A percentile compares a stretch with the other conserved stretches of the same genome.
phyloP scores from a whole-genome alignment of 176 grass and related monocot species.

The Aechmea fasciata region DNA sequence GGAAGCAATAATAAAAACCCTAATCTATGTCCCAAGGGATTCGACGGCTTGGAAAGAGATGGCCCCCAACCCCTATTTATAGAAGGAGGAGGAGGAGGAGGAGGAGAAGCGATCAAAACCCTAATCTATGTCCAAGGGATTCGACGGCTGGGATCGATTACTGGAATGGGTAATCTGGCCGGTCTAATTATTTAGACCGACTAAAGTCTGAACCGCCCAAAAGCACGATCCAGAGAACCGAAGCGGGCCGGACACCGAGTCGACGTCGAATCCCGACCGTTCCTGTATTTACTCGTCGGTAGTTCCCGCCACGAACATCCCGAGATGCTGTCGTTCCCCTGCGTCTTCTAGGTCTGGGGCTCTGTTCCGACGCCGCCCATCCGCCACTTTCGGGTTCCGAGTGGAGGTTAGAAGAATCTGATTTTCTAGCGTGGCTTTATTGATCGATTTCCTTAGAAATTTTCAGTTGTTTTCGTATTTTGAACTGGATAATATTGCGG shows the following conservation, averaged over 20 bases:
- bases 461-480: too few species aligned
- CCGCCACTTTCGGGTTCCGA: neutral
- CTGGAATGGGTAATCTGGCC: neutral
- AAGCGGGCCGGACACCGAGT: too few species aligned
- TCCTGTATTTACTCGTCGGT: too few species aligned
- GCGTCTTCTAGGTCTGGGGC: neutral
- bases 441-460: too few species aligned
- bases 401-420: neutral
- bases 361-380: neutral
- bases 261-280: too few species aligned
- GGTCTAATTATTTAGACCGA: neutral
- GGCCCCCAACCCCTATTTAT: neutral
- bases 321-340: neutral
- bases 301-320: neutral
- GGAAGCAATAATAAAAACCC: too few species aligned
- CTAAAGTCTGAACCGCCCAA: neutral
- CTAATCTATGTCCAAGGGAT: neutral
- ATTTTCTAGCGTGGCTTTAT: neutral
- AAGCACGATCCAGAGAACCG: too few species aligned
- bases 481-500: too few species aligned
- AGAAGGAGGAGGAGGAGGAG: neutral
- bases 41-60: too few species aligned
- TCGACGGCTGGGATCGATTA: neutral
- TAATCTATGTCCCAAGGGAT: too few species aligned
- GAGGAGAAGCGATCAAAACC: neutral